Evolutionary conservation across 495 filamentous ascomycete genomes (phyloP).

Genomic region (Aspergillus nanangensis): DNA sequence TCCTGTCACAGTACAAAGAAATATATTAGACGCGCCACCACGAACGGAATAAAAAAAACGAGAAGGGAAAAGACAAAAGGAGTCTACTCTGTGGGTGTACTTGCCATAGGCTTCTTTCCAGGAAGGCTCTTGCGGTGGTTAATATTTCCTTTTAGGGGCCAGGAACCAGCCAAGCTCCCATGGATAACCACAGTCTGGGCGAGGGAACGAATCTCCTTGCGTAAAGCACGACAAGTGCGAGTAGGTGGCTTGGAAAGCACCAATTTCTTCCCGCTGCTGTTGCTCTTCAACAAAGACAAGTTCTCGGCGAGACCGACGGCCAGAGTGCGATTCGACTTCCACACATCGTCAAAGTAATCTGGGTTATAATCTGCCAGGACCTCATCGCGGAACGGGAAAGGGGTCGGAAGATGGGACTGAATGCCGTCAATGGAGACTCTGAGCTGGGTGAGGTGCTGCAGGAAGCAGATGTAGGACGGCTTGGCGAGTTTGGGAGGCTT

Average conservation of each 20-base stretch:
- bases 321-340: constrained; percentile 10
- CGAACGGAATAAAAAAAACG: neutral
- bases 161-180: neutral
- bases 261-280: constrained; percentile 2
- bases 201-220: neutral
- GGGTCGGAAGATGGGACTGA: neutral
- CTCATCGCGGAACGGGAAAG: constrained; percentile 5
- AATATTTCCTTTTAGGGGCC: neutral
- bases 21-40: too few relatives aligned
- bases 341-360: constrained; percentile 18
- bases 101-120: neutral
- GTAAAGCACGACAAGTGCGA: neutral
- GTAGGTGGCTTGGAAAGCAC: neutral
- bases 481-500: constrained; percentile 1
- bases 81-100: too few relatives aligned
- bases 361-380: constrained; percentile 3
- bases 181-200: neutral
- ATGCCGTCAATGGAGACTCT: constrained; percentile 8
- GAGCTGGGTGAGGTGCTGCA: constrained; percentile 14
- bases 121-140: neutral
- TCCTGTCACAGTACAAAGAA: too few relatives aligned
- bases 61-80: neutral
- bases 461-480: constrained; percentile 5
- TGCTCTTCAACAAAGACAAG: constrained; percentile 1
- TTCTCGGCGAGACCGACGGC: constrained; percentile 5